These are phyloP conservation scores for Oleoguttula mirabilis DNA, from an alignment of 495 filamentous ascomycete species.

Conservation along the genomic window DNA sequence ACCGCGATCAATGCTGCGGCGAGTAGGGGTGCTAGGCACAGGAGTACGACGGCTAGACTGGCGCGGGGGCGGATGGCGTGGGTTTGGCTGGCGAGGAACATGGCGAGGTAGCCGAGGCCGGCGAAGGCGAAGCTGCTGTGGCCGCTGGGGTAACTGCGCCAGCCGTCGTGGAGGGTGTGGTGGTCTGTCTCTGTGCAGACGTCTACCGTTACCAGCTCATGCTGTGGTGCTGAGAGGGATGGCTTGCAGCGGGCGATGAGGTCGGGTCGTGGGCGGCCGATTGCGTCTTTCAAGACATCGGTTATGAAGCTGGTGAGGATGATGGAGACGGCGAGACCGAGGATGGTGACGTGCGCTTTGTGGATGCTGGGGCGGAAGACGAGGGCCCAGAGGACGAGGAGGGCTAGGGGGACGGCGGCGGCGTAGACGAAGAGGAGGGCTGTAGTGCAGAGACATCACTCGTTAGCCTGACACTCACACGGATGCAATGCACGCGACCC, in stretches of 20 bases:
- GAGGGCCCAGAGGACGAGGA: slow-evolving; percentile 54
- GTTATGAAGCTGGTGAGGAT: slow-evolving; percentile 73
- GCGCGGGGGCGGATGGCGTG: slow-evolving; percentile 63
- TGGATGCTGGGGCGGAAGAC: slow-evolving; percentile 49
- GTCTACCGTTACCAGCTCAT: slow-evolving; percentile 42
- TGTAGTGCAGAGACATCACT: slow-evolving; percentile 24
- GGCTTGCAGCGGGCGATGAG: slow-evolving; percentile 82
- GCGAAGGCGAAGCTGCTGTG: slow-evolving; percentile 53
- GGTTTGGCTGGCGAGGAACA: slow-evolving; percentile 64
- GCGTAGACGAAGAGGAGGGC: slow-evolving; percentile 67
- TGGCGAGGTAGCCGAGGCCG: slow-evolving; percentile 48
- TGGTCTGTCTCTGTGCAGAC: slow-evolving; percentile 42
- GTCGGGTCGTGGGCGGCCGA: slow-evolving; percentile 84
- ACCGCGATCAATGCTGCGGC: slow-evolving; percentile 81
- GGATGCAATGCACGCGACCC: no score
- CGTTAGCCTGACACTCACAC: no score
- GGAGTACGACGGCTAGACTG: slow-evolving; percentile 47
- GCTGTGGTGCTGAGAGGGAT: slow-evolving; percentile 44
- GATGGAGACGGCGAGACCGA: slow-evolving; percentile 62
- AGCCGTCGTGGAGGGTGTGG: slow-evolving; percentile 43
- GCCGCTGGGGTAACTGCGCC: slow-evolving; percentile 56
- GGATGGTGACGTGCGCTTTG: slow-evolving; percentile 73
- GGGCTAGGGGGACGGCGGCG: slow-evolving; percentile 52
- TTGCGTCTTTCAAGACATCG: slow-evolving; percentile 82
- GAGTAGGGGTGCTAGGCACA: slow-evolving; percentile 57